Percentiles rank a stretch among this genome's conserved stretches.
Conservation (phyloP, 2,329 filamentous ascomycete species). For the Hypomyces rosellus region DNA sequence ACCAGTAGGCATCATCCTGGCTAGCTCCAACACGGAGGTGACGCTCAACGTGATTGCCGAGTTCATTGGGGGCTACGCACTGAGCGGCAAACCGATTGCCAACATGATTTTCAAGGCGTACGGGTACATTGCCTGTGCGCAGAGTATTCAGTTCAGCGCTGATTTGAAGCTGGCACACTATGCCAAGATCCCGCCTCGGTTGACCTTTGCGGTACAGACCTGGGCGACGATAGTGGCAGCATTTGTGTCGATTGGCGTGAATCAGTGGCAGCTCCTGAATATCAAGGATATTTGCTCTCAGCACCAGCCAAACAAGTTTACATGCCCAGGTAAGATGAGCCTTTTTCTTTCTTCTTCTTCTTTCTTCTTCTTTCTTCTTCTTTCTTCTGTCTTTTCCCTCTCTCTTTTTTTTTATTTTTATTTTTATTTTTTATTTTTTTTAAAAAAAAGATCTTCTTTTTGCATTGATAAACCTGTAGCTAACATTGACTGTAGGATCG, state of each 20-base stretch:
- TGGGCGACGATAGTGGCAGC: conserved; percentile 47
- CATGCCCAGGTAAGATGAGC: conserved; percentile 35
- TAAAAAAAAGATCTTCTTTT: too few relatives aligned
- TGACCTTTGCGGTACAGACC: conserved; percentile 48
- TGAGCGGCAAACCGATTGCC: conserved; percentile 56
- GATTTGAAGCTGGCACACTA: conserved; percentile 60
- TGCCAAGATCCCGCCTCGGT: conserved; percentile 50
- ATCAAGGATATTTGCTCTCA: conserved; percentile 53
- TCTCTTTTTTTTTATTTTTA: too few relatives aligned
- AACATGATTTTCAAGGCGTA: conserved; percentile 70
- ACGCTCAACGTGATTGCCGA: conserved; percentile 61
- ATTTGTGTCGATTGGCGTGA: conserved; percentile 51
- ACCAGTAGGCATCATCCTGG: conserved; percentile 50
- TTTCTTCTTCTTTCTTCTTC: too few relatives aligned
- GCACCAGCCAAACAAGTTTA: conserved; percentile 45
- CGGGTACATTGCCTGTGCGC: conserved; percentile 55
- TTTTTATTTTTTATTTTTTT: too few relatives aligned
- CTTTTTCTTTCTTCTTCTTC: too few relatives aligned
- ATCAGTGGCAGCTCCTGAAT: conserved; percentile 51
- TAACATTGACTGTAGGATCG: conserved; percentile 37
- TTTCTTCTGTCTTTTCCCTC: too few relatives aligned
- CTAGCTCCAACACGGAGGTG: conserved; percentile 50
- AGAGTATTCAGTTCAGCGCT: conserved; percentile 52
- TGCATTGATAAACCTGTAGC: too few relatives aligned
- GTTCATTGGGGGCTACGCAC: conserved; percentile 60